Evolutionary conservation across 345 rosid species (phyloP).

Genomic region (Diplotaxis tenuifolia): DNA sequence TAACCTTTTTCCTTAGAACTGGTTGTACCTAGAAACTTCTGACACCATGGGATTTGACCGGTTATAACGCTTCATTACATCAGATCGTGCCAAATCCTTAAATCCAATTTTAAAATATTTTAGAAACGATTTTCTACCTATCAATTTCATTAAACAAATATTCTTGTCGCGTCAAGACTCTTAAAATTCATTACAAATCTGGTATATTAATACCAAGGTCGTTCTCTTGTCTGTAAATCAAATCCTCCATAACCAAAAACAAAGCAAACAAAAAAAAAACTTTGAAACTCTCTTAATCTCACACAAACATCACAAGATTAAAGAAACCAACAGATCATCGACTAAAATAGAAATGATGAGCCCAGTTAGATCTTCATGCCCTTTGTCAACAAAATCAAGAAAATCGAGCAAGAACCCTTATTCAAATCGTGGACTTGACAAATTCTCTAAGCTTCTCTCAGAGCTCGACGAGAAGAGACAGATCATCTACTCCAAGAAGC

Average conservation of each 20-base stretch:
- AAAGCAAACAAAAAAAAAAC: not conserved
- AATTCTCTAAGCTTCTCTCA: conserved; percentile 61
- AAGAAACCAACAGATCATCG: conserved; percentile 16
- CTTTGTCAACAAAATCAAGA: conserved; percentile 45
- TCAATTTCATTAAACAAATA: not conserved
- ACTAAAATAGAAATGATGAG: conserved; percentile 25
- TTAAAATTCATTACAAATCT: conserved; percentile 2
- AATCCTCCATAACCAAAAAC: conserved; percentile 5
- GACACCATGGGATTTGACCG: conserved; percentile 19
- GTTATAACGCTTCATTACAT: conserved; percentile 21
- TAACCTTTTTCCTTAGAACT: too few species aligned
- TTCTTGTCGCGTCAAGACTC: conserved; percentile 26
- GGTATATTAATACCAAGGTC: conserved; percentile 29
- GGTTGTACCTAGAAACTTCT: conserved; percentile 24
- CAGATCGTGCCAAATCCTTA: conserved; percentile 22
- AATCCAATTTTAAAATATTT: not conserved
- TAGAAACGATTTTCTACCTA: not conserved
- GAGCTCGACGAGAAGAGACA: conserved; percentile 61
- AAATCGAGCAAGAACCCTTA: conserved; percentile 60
- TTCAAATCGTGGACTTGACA: conserved; percentile 67
- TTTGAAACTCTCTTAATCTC: conserved; percentile 5
- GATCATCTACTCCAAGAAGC: conserved; percentile 48
- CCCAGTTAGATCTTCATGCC: conserved; percentile 24
- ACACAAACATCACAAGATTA: not conserved
- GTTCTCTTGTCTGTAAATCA: conserved; percentile 29